Base-by-base conservation (phyloP, 2,329 filamentous ascomycete species). In the Xylaria sp. region DNA sequence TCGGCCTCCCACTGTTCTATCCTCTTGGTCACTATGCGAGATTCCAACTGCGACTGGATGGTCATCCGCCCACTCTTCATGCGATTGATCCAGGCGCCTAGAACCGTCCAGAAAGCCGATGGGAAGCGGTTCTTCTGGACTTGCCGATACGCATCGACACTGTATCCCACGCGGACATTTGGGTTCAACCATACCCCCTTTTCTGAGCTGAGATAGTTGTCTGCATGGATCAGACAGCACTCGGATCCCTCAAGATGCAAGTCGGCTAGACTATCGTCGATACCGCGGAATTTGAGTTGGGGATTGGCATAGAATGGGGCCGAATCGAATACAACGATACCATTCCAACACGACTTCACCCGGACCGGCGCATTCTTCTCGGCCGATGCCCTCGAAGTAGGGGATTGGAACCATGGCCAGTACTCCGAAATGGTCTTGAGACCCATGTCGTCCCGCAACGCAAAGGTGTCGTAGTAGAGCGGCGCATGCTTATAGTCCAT, bases 311-410 rank as follows among this genome's bases (percentile, higher is more conserved):
- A 84, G 74, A 86, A 87, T 1, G 85, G 83, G 4, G 75, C 76
- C 0, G 85, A 80, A 58, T 80, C 79, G 65, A 80, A 82, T 55
- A 74, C 80, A 72, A 83, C 83, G 75, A 90, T 86, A 52, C 89
- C 90, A 72, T 91, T 91, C 89, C 89, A 92, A 77, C 90, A 92
- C 48, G 87, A 89, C n/a, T 80, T 78, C 0, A 92, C 89, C 1
- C 84, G 86, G 1, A 90, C 82, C 0, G 89, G 86, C 12, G 80
- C 76, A 70, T 84, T 82, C 23, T 75, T 77, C 68, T 83, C 82
- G 25, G 89, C 80, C 0, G 87, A 84, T 30, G 83, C 75, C 28
- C 80, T 76, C 10, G 83, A 78, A 1, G 73, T 72, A 10, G 75
- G 77, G 12, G 72, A 83, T 32, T 83, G 81, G 72, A 90, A 90